Evolutionary conservation across 2,329 filamentous ascomycete genomes (phyloP), one percentile per base, ranked within the genome.

Genomic region (Colletotrichum cereale): DNA sequence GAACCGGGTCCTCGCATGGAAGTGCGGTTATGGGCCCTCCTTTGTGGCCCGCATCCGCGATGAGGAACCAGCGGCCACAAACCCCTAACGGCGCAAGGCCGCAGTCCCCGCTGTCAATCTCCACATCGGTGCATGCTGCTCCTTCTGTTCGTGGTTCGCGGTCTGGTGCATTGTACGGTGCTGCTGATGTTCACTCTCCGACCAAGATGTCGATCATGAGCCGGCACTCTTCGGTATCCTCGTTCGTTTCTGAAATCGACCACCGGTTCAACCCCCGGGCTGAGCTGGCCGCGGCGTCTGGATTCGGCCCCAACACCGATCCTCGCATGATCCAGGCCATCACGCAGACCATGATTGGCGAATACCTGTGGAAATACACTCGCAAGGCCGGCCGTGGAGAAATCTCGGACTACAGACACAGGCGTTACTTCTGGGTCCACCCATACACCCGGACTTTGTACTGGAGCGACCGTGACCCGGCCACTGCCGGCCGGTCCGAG

Each of bases 291-390:
- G 65, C 60, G 83, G 84, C 55, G 8, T 82, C 84, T 57, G 91
- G 91, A 18, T 88, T 96, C 72, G 89, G 90, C 12, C 86, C 90
- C 26, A 89, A 89, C 74, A 97, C 95, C 6, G 96, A 99, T 83
- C 96, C 96, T 73, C 93, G 96, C 76, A 98, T 99, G 95, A 98
- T 99, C 76, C 95, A 98, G 84, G 96, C 96, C 60, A 98, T 99
- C 75, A 99, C 96, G 2, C 96, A 99, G 82, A 98, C 96, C 24
- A 99, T 99, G 96, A 98, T 99, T 78, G 96, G 96, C 67, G 96
- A 99, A 81, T 98, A 96, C 81, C 86, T 99, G 50, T 99, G 96
- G 96, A 99, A 99, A 81, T 99, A 99, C 82, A 99, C 96, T 0
- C 92, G 96, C 77, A 97, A 96, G 84, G 88, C 95, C 71, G 95